Percentiles rank a stretch among this genome's conserved stretches.
These are phyloP conservation scores for Xanthoceras sorbifolium DNA, from an alignment of 345 rosid species.

Conservation along the genomic window DNA sequence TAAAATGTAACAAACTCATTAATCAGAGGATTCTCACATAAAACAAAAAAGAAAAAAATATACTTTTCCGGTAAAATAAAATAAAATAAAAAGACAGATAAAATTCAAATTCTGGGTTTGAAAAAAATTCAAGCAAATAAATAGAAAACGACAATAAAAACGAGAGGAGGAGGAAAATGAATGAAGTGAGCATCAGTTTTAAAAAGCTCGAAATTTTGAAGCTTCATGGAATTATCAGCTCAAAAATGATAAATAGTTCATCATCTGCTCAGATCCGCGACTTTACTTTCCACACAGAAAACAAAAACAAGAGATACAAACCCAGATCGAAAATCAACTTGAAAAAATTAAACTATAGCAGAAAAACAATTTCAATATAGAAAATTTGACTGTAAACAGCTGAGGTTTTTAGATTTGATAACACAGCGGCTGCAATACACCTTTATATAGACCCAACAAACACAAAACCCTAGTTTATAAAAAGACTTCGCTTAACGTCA, in stretches of 20 bases:
- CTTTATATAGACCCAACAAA: slow-evolving; percentile 2
- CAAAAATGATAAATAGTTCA: slow-evolving; percentile 31
- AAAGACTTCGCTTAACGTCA: neutral
- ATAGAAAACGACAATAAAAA: too few relatives aligned
- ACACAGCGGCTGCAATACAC: neutral
- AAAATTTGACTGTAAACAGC: too few relatives aligned
- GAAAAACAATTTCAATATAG: neutral
- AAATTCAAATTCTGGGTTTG: too few relatives aligned
- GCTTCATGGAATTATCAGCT: slow-evolving; percentile 40
- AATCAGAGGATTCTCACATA: too few relatives aligned
- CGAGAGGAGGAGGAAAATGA: neutral
- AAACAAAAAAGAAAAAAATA: too few relatives aligned
- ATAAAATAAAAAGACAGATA: too few relatives aligned
- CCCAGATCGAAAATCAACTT: neutral
- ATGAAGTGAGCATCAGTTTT: slow-evolving; percentile 53
- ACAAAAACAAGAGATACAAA: neutral
- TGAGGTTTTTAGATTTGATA: neutral
- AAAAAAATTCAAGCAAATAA: neutral
- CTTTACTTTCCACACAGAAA: neutral
- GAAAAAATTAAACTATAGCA: neutral
- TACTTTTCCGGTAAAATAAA: too few relatives aligned
- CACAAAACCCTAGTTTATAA: slow-evolving; percentile 16
- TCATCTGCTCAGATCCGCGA: slow-evolving; percentile 46
- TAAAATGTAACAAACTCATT: too few relatives aligned
- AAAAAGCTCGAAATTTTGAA: slow-evolving; percentile 63